Conservation (phyloP, 2,329 filamentous ascomycete genomes). For the Akanthomyces lecanii region DNA sequence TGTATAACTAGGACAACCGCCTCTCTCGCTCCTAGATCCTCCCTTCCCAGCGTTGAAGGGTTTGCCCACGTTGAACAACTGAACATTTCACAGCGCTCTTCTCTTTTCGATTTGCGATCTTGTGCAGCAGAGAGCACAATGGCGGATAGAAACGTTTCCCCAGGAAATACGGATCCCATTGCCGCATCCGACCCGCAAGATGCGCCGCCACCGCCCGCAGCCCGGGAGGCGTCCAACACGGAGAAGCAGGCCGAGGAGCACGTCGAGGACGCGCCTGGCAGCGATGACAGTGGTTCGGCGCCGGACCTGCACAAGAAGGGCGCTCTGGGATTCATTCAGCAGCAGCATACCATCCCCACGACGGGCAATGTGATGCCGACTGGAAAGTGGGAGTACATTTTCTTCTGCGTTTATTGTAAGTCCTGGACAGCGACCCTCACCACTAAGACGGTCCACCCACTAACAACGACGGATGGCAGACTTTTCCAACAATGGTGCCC, state of each 20-base stretch:
- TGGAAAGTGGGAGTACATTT: constrained; percentile 21
- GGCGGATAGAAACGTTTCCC: neutral
- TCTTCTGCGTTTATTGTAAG: constrained; percentile 20
- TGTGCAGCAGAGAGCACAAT: neutral
- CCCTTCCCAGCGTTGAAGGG: neutral
- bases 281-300: neutral
- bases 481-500: constrained; percentile 20
- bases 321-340: constrained; percentile 16
- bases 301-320: constrained; percentile 14
- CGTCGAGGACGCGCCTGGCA: neutral
- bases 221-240: neutral
- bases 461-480: neutral
- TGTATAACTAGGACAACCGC: constrained; percentile 5
- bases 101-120: neutral
- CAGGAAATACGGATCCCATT: neutral
- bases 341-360: constrained; percentile 19
- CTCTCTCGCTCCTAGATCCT: neutral
- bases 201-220: neutral
- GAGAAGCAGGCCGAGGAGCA: constrained; percentile 10
- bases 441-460: neutral
- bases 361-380: constrained; percentile 18
- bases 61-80: neutral
- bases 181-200: neutral
- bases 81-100: too few species aligned
- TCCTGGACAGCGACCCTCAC: neutral